These are phyloP conservation scores for Alternaria alternata DNA, from an alignment of 2,329 filamentous ascomycete species.

Conservation along the genomic window DNA sequence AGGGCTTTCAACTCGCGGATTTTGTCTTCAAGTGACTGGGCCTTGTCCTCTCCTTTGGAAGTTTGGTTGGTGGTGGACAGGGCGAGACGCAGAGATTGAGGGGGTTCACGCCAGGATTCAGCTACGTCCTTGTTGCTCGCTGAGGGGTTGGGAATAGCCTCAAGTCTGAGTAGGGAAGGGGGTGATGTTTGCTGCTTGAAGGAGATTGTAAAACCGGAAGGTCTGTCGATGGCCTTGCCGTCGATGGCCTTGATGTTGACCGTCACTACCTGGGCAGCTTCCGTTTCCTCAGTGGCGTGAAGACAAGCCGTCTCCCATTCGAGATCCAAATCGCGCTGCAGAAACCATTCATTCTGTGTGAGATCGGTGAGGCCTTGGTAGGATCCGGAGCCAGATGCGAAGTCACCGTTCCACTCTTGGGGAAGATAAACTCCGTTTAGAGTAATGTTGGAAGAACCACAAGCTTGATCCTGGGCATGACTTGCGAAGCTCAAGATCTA, in stretches of 20 bases:
- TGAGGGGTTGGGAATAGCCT: constrained; percentile 42
- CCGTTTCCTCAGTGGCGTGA: constrained; percentile 36
- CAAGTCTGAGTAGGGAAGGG: constrained; percentile 48
- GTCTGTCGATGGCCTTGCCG: constrained; percentile 39
- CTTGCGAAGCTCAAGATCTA: constrained; percentile 55
- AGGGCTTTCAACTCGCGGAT: constrained; percentile 53
- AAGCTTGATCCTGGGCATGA: constrained; percentile 48
- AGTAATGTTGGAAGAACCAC: constrained; percentile 52
- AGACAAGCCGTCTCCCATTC: constrained; percentile 53
- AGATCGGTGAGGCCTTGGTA: constrained; percentile 40
- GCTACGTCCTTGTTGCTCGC: constrained; percentile 37
- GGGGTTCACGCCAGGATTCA: constrained; percentile 50
- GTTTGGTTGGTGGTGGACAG: constrained; percentile 19
- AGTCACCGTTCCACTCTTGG: constrained; percentile 50
- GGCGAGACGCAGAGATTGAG: constrained; percentile 42
- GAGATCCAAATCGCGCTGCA: constrained; percentile 48
- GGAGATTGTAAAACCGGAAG: constrained; percentile 51
- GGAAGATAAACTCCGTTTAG: constrained; percentile 52
- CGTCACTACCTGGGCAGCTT: constrained; percentile 50
- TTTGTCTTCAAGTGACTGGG: constrained; percentile 47
- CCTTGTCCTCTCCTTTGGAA: constrained; percentile 10
- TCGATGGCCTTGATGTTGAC: constrained; percentile 52
- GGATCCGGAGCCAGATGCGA: constrained; percentile 46
- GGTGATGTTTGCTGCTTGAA: constrained; percentile 50
- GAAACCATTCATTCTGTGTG: constrained; percentile 45